phyloP scores from a whole-genome alignment of 306 rosid genomes.

The Abrus pulchellus region DNA sequence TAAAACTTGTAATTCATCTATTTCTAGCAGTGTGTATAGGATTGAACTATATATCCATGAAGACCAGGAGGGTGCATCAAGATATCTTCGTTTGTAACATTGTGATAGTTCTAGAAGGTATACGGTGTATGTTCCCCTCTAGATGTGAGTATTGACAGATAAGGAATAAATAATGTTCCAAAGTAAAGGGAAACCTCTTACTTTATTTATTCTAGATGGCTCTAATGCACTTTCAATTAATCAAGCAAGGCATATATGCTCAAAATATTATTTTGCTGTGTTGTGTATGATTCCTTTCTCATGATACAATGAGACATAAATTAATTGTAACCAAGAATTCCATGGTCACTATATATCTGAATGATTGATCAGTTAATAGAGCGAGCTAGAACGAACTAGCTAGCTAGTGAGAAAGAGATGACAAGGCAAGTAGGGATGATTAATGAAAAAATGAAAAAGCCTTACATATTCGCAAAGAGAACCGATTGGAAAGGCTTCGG shows the following conservation, averaged over 20 bases:
- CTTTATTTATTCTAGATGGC: slow-evolving; percentile 27
- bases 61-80: no score
- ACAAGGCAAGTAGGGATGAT: background rate
- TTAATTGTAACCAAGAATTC: no score
- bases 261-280: background rate
- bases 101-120: background rate
- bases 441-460: slow-evolving; percentile 45
- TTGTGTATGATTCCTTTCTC: background rate
- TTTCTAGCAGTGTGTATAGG: no score
- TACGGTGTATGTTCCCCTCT: background rate
- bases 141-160: background rate
- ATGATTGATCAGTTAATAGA: no score
- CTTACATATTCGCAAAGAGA: slow-evolving; percentile 47
- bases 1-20: no score
- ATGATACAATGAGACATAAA: background rate
- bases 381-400: no score
- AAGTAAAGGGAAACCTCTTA: slow-evolving; percentile 24
- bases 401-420: background rate
- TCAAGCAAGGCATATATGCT: slow-evolving; percentile 42
- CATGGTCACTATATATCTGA: no score
- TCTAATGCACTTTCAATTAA: slow-evolving; percentile 30
- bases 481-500: slow-evolving; percentile 39
- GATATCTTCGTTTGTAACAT: no score
- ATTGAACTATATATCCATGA: no score
- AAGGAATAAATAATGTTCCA: slow-evolving; percentile 29